Percentiles rank a stretch among this genome's conserved stretches.
These are phyloP conservation scores for Tulasnella sp. DNA, from an alignment of 768 basidiomycete species.

Conservation along the genomic window DNA sequence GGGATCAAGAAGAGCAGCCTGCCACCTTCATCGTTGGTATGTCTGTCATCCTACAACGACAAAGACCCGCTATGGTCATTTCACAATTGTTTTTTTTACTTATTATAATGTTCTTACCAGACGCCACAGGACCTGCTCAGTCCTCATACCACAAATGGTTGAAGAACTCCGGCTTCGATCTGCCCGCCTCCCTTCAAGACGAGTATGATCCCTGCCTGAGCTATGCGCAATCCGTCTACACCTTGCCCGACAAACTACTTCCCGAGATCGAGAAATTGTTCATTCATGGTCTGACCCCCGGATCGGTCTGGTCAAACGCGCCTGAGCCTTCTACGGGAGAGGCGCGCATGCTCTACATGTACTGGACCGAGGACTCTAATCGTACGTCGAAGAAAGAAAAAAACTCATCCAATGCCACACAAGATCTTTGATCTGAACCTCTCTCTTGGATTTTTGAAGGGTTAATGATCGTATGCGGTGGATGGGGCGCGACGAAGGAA, in stretches of 20 bases:
- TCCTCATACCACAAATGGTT: neutral
- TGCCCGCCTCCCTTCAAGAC: slow-evolving; percentile 18
- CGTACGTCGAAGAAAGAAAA: neutral
- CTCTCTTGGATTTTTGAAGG: too few relatives aligned
- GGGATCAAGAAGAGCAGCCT: neutral
- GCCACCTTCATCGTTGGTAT: neutral
- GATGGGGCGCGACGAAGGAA: neutral
- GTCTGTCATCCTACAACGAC: neutral
- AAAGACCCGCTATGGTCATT: neutral
- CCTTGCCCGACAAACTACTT: too few relatives aligned
- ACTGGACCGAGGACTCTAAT: neutral
- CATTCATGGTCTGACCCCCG: neutral
- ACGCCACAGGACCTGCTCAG: neutral
- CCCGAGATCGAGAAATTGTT: neutral
- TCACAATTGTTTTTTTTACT: neutral
- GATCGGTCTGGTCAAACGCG: neutral
- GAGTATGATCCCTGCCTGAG: slow-evolving; percentile 22
- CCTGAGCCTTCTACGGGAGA: neutral
- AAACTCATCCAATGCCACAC: too few relatives aligned
- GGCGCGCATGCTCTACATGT: neutral
- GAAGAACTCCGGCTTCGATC: slow-evolving; percentile 18
- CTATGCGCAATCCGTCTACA: too few relatives aligned
- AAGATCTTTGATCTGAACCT: too few relatives aligned
- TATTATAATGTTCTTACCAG: slow-evolving; percentile 7
- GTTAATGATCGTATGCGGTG: neutral